Conservation (phyloP, 495 filamentous ascomycete genomes). For the Penicillium robsamsonii region DNA sequence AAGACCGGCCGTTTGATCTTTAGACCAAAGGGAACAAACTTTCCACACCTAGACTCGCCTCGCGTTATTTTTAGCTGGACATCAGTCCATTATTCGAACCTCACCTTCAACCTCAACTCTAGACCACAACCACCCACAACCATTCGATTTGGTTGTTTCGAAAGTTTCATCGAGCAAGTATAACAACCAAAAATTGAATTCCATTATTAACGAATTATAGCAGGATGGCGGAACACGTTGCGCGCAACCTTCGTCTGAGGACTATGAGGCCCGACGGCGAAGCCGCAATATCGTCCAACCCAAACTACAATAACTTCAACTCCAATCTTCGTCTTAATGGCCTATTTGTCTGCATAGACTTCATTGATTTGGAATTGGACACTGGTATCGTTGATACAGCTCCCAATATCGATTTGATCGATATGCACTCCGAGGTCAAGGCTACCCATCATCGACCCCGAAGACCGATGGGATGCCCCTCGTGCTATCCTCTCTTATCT, state of each 20-base stretch:
- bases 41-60: not conserved
- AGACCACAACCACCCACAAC: not conserved
- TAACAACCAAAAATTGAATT: not conserved
- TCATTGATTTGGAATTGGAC: not conserved
- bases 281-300: not conserved
- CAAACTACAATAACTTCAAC: not conserved
- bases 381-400: not conserved
- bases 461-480: not conserved
- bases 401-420: not conserved
- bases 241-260: not conserved
- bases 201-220: not conserved
- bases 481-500: too few relatives aligned
- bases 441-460: not conserved
- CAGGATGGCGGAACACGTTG: not conserved
- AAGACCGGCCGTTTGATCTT: not conserved
- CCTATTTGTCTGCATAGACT: not conserved
- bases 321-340: not conserved
- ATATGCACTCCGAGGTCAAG: not conserved
- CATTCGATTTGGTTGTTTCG: not conserved
- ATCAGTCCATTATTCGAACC: not conserved
- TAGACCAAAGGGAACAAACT: not conserved
- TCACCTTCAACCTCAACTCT: not conserved
- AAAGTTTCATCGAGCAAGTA: not conserved
- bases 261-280: not conserved
- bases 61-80: not conserved